Evolutionary conservation across 2,329 filamentous ascomycete species (phyloP).

Genomic region (Neophaeococcomyces aloes): DNA sequence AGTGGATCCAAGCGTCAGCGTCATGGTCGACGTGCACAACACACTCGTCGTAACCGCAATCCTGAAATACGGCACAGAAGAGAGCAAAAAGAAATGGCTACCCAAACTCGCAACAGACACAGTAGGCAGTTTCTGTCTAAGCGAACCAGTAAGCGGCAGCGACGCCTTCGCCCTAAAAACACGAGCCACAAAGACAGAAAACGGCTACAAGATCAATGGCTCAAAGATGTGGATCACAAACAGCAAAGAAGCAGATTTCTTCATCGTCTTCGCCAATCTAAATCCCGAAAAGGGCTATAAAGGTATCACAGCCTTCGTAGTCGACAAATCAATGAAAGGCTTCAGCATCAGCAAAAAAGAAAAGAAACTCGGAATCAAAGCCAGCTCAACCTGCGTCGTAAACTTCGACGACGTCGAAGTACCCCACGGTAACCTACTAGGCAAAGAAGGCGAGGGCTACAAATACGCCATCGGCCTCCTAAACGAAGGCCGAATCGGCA

Average conservation of each 20-base stretch:
- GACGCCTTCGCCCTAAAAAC: slow-evolving; percentile 94
- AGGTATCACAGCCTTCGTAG: slow-evolving; percentile 90
- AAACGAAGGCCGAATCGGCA: slow-evolving; percentile 95
- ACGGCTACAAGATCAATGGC: slow-evolving; percentile 73
- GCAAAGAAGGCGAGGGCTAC: slow-evolving; percentile 83
- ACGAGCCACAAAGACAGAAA: slow-evolving; percentile 70
- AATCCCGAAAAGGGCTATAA: slow-evolving; percentile 89
- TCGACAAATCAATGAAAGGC: slow-evolving; percentile 79
- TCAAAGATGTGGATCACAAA: slow-evolving; percentile 99
- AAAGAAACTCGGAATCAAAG: slow-evolving; percentile 96
- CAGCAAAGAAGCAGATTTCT: slow-evolving; percentile 83
- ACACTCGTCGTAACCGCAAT: slow-evolving; percentile 92
- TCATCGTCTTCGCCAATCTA: slow-evolving; percentile 96
- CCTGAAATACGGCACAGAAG: slow-evolving; percentile 68
- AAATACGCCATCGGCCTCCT: slow-evolving; percentile 92
- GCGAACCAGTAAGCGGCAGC: slow-evolving; percentile 83
- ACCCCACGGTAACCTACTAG: slow-evolving; percentile 77
- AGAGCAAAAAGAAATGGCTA: slow-evolving; percentile 74
- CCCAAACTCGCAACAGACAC: slow-evolving; percentile 84
- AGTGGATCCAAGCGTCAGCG: slow-evolving; percentile 87
- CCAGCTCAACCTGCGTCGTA: slow-evolving; percentile 91
- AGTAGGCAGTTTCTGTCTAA: slow-evolving; percentile 83
- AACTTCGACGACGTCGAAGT: slow-evolving; percentile 95
- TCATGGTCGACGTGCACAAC: slow-evolving; percentile 95
- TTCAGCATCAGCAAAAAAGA: slow-evolving; percentile 98